A percentile compares a stretch with the other conserved stretches of the same genome.
phyloP scores from a whole-genome alignment of 208 protist species.

The Leishmania arabica region DNA sequence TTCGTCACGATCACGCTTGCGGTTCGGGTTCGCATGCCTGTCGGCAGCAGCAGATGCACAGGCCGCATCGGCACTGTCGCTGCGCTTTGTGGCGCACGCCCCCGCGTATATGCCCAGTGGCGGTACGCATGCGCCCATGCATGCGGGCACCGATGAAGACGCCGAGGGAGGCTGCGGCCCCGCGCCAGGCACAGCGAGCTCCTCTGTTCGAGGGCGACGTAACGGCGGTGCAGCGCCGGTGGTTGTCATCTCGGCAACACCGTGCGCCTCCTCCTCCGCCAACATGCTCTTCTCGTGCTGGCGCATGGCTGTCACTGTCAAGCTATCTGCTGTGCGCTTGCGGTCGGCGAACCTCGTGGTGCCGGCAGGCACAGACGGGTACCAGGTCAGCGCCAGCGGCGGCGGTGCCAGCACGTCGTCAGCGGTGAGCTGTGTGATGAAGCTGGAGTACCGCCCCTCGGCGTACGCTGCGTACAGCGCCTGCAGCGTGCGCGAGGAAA shows the following conservation, averaged over 20 bases:
- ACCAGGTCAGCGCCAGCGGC: slow-evolving; percentile 49
- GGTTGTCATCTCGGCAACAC: not conserved
- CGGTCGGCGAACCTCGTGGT: slow-evolving; percentile 18
- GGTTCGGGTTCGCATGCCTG: not conserved
- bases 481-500: slow-evolving; percentile 43
- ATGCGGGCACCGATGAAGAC: not conserved
- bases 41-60: not conserved
- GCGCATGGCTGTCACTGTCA: not conserved
- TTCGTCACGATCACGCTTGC: slow-evolving; percentile 35
- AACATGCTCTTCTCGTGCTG: slow-evolving; percentile 8
- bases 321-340: slow-evolving; percentile 17
- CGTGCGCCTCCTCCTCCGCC: slow-evolving; percentile 13
- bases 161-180: not conserved
- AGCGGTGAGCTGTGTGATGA: slow-evolving; percentile 31
- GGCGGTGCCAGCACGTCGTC: slow-evolving; percentile 39
- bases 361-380: slow-evolving; percentile 17
- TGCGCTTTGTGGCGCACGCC: not conserved
- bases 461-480: slow-evolving; percentile 23
- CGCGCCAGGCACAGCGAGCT: not conserved
- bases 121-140: not conserved
- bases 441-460: slow-evolving; percentile 14
- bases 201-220: slow-evolving; percentile 11
- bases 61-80: not conserved
- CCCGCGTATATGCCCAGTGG: not conserved
- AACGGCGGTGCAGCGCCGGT: not conserved